Conservation (phyloP, 805 yeast genomes). For the Sungouiella blattae region DNA sequence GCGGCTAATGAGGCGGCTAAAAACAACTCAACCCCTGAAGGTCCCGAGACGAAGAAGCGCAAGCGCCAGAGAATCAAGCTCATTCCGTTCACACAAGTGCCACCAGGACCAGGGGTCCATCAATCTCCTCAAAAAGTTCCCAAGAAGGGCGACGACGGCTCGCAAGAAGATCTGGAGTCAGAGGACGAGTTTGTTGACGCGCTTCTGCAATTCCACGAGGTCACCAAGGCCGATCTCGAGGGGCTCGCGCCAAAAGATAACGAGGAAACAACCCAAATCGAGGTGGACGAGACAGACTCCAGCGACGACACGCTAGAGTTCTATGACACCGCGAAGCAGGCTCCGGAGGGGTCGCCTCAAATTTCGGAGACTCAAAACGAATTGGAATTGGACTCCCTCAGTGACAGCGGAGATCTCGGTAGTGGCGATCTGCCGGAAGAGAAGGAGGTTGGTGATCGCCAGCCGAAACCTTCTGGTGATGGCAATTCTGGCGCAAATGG, state of each 20-base stretch:
- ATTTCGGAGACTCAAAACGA: too few relatives aligned
- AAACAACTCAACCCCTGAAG: too few relatives aligned
- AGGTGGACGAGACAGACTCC: not conserved
- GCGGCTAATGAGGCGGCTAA: not conserved
- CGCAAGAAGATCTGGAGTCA: not conserved
- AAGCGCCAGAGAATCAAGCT: slow-evolving; percentile 4
- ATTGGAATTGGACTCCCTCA: too few relatives aligned
- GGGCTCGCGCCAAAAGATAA: not conserved
- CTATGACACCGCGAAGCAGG: not conserved
- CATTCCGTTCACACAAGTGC: slow-evolving; percentile 3
- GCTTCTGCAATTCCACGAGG: slow-evolving; percentile 2
- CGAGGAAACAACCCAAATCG: not conserved
- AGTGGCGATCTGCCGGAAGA: not conserved
- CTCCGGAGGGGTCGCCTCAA: not conserved
- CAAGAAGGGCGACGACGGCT: too few relatives aligned
- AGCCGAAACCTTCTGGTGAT: not conserved
- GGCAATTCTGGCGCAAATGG: not conserved
- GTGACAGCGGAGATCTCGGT: too few relatives aligned
- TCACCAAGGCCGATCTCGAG: not conserved
- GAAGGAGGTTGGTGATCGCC: not conserved
- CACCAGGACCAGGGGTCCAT: too few relatives aligned
- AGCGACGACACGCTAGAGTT: not conserved
- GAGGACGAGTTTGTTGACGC: slow-evolving; percentile 4
- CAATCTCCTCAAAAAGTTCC: too few relatives aligned
- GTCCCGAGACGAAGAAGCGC: not conserved